Conservation (phyloP, 352 stramenopile genomes). For the Phytopythium chamaehyphon region DNA sequence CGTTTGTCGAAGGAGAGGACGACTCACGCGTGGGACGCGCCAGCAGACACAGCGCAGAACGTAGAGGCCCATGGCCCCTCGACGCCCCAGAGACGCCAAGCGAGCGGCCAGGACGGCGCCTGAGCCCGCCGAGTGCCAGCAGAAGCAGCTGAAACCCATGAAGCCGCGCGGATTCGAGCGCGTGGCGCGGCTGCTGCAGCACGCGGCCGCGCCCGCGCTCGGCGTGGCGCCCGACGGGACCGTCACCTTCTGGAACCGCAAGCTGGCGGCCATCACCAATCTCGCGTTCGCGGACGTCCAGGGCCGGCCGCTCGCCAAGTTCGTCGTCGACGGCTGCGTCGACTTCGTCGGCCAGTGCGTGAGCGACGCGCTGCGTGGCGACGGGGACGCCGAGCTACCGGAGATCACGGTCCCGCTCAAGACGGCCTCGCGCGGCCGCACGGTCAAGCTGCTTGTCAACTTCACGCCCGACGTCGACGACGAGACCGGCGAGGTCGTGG, state of each 20-base stretch:
- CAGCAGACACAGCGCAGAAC: no score
- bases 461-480: constrained; percentile 49
- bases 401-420: constrained; percentile 48
- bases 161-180: no score
- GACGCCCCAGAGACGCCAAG: constrained; percentile 14
- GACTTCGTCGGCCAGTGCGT: constrained; percentile 12
- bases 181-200: constrained; percentile 31
- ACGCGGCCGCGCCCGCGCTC: constrained; percentile 48
- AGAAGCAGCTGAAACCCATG: no score
- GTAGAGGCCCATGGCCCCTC: constrained; percentile 12
- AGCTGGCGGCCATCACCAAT: constrained; percentile 41
- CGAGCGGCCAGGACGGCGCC: constrained; percentile 10
- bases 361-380: constrained; percentile 8
- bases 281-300: constrained; percentile 20
- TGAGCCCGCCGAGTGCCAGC: no score
- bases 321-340: constrained; percentile 17
- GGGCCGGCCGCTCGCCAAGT: constrained; percentile 30
- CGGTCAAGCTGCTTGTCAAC: constrained; percentile 55
- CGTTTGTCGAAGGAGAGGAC: no score
- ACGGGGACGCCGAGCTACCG: constrained; percentile 16
- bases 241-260: constrained; percentile 70
- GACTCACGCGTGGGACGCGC: no score
- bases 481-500: constrained; percentile 16
- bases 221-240: constrained; percentile 30
- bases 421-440: constrained; percentile 29